Evolutionary conservation across 2,329 filamentous ascomycete species (phyloP).

Genomic region (Curvularia sp.): DNA sequence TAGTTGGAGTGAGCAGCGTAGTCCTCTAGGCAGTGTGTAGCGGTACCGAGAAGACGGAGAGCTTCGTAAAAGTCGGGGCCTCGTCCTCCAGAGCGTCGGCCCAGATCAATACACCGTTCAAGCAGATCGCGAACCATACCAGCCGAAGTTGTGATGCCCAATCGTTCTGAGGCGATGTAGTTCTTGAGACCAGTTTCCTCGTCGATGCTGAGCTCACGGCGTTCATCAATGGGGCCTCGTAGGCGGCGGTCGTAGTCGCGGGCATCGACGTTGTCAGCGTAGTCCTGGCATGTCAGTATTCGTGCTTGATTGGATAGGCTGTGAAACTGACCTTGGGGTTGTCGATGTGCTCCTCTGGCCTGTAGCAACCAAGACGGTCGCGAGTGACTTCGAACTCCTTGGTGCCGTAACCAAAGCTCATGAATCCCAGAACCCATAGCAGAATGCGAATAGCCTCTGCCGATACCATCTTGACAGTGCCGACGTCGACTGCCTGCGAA

Average conservation of each 20-base stretch:
- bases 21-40: slow-evolving; percentile 86
- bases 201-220: slow-evolving; percentile 79
- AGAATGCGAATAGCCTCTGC: slow-evolving; percentile 90
- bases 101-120: slow-evolving; percentile 77
- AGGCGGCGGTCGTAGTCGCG: slow-evolving; percentile 81
- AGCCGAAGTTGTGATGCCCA: slow-evolving; percentile 82
- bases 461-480: slow-evolving; percentile 88
- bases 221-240: slow-evolving; percentile 81
- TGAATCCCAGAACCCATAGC: slow-evolving; percentile 86
- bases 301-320: background rate
- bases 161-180: slow-evolving; percentile 87
- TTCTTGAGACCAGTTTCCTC: slow-evolving; percentile 75
- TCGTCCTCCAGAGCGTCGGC: slow-evolving; percentile 73
- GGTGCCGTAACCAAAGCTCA: slow-evolving; percentile 84
- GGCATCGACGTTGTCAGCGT: slow-evolving; percentile 87
- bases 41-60: slow-evolving; percentile 84
- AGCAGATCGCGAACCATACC: slow-evolving; percentile 78
- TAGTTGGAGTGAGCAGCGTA: slow-evolving; percentile 96
- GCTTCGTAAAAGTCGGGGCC: slow-evolving; percentile 87
- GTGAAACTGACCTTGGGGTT: slow-evolving; percentile 62
- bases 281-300: slow-evolving; percentile 60
- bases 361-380: slow-evolving; percentile 80
- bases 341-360: slow-evolving; percentile 77
- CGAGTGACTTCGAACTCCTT: slow-evolving; percentile 85
- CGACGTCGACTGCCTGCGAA: slow-evolving; percentile 91